Percentiles rank a stretch among this genome's conserved stretches.
These are phyloP conservation scores for Penicillium nordicum DNA, from an alignment of 2,329 filamentous ascomycete species.

Conservation along the genomic window DNA sequence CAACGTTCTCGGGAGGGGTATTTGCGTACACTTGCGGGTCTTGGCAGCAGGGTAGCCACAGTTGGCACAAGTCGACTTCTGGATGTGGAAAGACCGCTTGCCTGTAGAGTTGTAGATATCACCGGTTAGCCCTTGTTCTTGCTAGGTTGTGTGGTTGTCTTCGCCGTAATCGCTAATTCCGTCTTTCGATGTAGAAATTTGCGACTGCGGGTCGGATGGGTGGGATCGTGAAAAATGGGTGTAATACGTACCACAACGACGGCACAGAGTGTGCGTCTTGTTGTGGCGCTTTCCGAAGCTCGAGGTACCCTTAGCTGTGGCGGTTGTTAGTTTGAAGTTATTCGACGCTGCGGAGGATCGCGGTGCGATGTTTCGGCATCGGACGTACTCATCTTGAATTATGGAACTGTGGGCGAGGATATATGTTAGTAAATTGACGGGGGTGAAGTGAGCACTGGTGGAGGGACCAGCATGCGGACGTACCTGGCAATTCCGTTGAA, in stretches of 20 bases:
- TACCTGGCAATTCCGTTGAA: slow-evolving; percentile 47
- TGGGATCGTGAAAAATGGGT: slow-evolving; percentile 16
- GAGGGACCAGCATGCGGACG: slow-evolving; percentile 22
- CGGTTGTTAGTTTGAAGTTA: slow-evolving; percentile 44
- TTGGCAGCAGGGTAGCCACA: slow-evolving; percentile 98
- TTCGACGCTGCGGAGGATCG: slow-evolving; percentile 23
- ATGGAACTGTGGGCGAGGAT: slow-evolving; percentile 40
- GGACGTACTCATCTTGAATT: slow-evolving; percentile 59
- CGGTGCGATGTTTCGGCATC: slow-evolving; percentile 26
- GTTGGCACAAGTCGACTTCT: slow-evolving; percentile 95
- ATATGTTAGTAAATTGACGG: slow-evolving; percentile 25
- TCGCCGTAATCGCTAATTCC: slow-evolving; percentile 9
- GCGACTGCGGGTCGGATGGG: slow-evolving; percentile 16
- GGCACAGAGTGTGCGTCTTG: slow-evolving; percentile 97
- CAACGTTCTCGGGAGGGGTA: slow-evolving; percentile 15
- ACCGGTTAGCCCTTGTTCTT: slow-evolving; percentile 28
- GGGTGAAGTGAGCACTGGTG: slow-evolving; percentile 1
- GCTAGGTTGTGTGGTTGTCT: slow-evolving; percentile 6
- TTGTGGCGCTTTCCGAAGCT: slow-evolving; percentile 83
- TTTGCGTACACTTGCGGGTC: slow-evolving; percentile 89
- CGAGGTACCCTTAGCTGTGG: slow-evolving; percentile 67
- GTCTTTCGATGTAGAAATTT: slow-evolving; percentile 15
- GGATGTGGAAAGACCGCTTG: slow-evolving; percentile 96
- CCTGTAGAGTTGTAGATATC: slow-evolving; percentile 51
- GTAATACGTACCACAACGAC: slow-evolving; percentile 84